Percentiles rank a stretch among this genome's conserved stretches.
These are phyloP conservation scores for Rugosomyces carneus DNA, from an alignment of 1,284 basidiomycete genomes.

Conservation along the genomic window DNA sequence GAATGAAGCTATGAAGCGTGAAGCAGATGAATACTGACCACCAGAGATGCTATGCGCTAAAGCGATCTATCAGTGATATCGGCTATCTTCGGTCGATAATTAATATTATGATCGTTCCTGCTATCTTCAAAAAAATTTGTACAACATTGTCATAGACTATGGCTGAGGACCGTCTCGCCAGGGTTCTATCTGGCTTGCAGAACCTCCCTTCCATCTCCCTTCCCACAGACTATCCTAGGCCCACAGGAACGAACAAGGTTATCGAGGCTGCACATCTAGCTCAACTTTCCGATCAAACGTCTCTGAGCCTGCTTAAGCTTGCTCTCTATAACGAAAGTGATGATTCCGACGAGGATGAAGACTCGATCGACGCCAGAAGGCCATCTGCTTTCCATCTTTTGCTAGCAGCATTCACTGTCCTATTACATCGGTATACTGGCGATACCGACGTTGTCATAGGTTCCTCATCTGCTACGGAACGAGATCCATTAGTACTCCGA, in stretches of 20 bases:
- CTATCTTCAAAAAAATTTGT: conserved; percentile 5
- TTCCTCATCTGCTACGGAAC: conserved; percentile 76
- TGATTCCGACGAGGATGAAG: conserved; percentile 51
- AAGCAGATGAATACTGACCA: too few relatives aligned
- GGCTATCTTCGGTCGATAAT: conserved; percentile 9
- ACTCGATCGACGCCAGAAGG: conserved; percentile 33
- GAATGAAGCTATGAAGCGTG: too few relatives aligned
- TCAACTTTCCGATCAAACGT: conserved; percentile 64
- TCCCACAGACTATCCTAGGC: conserved; percentile 94
- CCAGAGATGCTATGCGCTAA: too few relatives aligned
- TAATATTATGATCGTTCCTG: not conserved
- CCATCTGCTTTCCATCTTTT: conserved; percentile 91
- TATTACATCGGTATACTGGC: conserved; percentile 93
- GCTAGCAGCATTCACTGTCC: conserved; percentile 84
- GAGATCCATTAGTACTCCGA: conserved; percentile 81
- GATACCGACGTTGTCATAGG: conserved; percentile 94
- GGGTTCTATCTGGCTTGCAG: conserved; percentile 59
- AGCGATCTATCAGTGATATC: too few relatives aligned
- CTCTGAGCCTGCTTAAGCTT: conserved; percentile 68
- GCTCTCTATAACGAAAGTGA: conserved; percentile 63
- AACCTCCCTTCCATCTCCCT: conserved; percentile 87
- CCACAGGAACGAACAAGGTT: conserved; percentile 63
- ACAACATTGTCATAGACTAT: too few relatives aligned
- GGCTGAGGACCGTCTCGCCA: conserved; percentile 38
- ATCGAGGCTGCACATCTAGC: conserved; percentile 75